Evolutionary conservation across 768 basidiomycete genomes (phyloP).

Genomic region (Chalciporus chontae): DNA sequence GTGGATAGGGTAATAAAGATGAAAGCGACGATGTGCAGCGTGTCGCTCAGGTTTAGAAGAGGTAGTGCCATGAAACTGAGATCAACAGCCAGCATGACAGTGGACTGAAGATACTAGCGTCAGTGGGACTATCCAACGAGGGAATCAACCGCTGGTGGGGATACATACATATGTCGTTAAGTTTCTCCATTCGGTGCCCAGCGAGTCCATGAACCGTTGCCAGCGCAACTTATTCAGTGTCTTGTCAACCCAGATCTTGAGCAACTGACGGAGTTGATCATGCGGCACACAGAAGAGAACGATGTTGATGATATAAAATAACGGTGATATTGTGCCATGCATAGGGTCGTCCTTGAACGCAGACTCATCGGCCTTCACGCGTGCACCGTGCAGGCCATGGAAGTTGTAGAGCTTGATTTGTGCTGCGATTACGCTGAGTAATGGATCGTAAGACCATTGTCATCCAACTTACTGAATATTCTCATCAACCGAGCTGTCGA

Average conservation of each 20-base stretch:
- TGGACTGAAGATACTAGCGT: conserved; percentile 3
- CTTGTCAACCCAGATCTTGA: conserved; percentile 7
- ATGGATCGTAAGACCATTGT: not conserved
- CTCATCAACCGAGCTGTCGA: not conserved
- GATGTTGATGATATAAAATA: not conserved
- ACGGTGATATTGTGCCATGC: not conserved
- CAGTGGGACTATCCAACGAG: not conserved
- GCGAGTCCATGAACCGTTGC: conserved; percentile 2
- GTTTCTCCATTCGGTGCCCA: conserved; percentile 5
- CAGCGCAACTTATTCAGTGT: conserved; percentile 2
- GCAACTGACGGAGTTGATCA: not conserved
- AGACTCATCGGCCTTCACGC: conserved; percentile 25
- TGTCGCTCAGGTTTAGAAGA: not conserved
- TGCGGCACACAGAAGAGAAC: conserved; percentile 2
- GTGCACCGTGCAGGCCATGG: conserved; percentile 35
- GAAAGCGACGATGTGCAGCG: not conserved
- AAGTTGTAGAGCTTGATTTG: conserved; percentile 30
- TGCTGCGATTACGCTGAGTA: not conserved
- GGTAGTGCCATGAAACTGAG: conserved; percentile 7
- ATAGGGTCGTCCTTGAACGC: not conserved
- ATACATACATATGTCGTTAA: conserved; percentile 3
- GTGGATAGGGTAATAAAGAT: conserved; percentile 5
- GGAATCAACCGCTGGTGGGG: too few relatives aligned
- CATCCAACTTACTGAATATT: not conserved
- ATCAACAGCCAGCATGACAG: conserved; percentile 9